Conservation (phyloP, 2,329 filamentous ascomycete genomes). For the Pseudophaeomoniella oleicola region DNA sequence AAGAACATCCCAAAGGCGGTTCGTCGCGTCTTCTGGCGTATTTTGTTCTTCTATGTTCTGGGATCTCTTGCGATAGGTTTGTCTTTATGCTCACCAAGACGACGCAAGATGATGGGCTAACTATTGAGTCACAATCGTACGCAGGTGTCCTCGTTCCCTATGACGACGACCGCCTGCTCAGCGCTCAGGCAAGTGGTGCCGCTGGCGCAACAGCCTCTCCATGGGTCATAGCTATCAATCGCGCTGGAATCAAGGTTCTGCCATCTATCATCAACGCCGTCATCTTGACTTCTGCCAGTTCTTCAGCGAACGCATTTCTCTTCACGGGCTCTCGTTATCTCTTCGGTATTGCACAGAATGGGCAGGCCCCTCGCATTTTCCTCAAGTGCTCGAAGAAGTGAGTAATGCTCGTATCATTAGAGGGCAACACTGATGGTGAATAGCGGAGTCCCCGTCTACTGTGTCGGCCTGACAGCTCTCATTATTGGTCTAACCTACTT, state of each 20-base stretch:
- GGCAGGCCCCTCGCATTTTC: slow-evolving; percentile 37
- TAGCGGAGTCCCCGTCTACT: slow-evolving; percentile 29
- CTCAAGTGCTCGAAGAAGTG: slow-evolving; percentile 28
- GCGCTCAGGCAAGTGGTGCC: slow-evolving; percentile 28
- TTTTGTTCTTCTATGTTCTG: slow-evolving; percentile 26
- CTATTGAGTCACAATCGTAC: too few relatives aligned
- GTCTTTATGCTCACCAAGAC: not conserved
- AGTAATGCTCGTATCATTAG: not conserved
- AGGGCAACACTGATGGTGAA: not conserved
- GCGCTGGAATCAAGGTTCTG: slow-evolving; percentile 52
- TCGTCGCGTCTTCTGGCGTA: slow-evolving; percentile 29
- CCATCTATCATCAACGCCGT: slow-evolving; percentile 64
- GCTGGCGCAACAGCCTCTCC: slow-evolving; percentile 53
- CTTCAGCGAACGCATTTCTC: slow-evolving; percentile 53
- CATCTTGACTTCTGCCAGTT: slow-evolving; percentile 58
- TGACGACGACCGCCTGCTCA: slow-evolving; percentile 13
- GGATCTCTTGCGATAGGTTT: slow-evolving; percentile 19
- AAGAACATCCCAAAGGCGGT: slow-evolving; percentile 26
- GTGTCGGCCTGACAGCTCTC: slow-evolving; percentile 23
- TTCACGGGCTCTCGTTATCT: slow-evolving; percentile 32
- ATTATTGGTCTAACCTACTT: slow-evolving; percentile 31
- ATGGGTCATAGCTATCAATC: slow-evolving; percentile 57
- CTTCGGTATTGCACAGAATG: slow-evolving; percentile 31
- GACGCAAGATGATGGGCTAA: too few relatives aligned
- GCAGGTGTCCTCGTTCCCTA: slow-evolving; percentile 18